Conservation (phyloP, 768 basidiomycete genomes). For the Suillus variegatus region DNA sequence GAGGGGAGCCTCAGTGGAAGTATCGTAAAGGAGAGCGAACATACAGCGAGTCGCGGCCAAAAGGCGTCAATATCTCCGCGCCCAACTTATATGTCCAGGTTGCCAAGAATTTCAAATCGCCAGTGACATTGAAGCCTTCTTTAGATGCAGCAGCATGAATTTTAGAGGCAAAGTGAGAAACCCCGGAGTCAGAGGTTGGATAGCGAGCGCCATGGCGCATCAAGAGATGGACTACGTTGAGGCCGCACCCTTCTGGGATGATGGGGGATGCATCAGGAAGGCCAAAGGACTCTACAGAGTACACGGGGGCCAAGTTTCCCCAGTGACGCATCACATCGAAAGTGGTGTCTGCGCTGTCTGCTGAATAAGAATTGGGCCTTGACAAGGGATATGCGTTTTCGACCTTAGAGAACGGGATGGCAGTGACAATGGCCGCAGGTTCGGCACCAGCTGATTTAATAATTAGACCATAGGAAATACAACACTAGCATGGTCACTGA, state of each 20-base stretch:
- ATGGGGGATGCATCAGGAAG: constrained; percentile 46
- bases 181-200: constrained; percentile 33
- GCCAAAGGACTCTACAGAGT: constrained; percentile 53
- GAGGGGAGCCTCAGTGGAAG: not conserved
- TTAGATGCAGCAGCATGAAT: constrained; percentile 23
- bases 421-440: constrained; percentile 42
- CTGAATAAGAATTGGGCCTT: constrained; percentile 30
- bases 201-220: constrained; percentile 47
- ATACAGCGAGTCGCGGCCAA: constrained; percentile 44
- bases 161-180: constrained; percentile 31
- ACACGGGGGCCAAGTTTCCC: constrained; percentile 54
- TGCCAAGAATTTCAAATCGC: constrained; percentile 43
- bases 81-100: constrained; percentile 49
- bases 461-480: not conserved
- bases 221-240: constrained; percentile 46
- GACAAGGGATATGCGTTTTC: constrained; percentile 44
- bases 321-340: constrained; percentile 49
- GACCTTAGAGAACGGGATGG: constrained; percentile 39
- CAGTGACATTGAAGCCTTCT: constrained; percentile 33
- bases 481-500: constrained; percentile 22
- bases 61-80: constrained; percentile 48
- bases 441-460: constrained; percentile 42
- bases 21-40: not conserved
- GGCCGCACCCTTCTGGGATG: constrained; percentile 47
- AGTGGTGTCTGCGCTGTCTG: constrained; percentile 28